A percentile compares a stretch with the other conserved stretches of the same genome.
phyloP scores from a whole-genome alignment of 1,139 yeast species.

The Spathaspora sp. region DNA sequence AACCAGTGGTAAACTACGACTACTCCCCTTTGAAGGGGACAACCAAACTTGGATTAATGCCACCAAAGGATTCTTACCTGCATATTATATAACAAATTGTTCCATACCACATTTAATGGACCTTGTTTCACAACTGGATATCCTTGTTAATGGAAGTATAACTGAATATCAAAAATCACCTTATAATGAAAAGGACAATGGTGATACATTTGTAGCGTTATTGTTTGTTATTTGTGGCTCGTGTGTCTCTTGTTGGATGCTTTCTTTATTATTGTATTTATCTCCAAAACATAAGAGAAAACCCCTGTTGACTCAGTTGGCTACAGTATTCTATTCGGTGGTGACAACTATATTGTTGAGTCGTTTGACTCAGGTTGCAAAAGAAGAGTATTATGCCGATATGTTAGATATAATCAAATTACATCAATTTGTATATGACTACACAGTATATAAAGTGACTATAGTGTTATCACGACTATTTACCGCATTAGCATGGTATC shows the following conservation, averaged over 20 bases:
- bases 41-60: constrained; percentile 18
- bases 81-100: constrained; percentile 46
- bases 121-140: constrained; percentile 8
- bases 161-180: constrained; percentile 11
- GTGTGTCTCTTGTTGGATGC: constrained; percentile 55
- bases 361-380: constrained; percentile 33
- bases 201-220: constrained; percentile 47
- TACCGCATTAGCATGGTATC: constrained; percentile 41
- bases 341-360: constrained; percentile 43
- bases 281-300: constrained; percentile 48
- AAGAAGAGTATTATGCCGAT: constrained; percentile 36
- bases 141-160: not conserved
- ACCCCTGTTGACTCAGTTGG: constrained; percentile 45
- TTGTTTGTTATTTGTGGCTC: constrained; percentile 41
- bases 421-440: constrained; percentile 27
- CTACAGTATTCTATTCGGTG: constrained; percentile 46
- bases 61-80: constrained; percentile 28
- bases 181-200: constrained; percentile 32
- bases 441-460: constrained; percentile 29
- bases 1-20: constrained; percentile 28
- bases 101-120: constrained; percentile 16
- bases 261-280: constrained; percentile 43
- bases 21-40: constrained; percentile 18
- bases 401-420: constrained; percentile 37
- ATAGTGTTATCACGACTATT: constrained; percentile 33